Conservation (phyloP, 192 early-diverging fungal species). For the Allomyces macrogynus region DNA sequence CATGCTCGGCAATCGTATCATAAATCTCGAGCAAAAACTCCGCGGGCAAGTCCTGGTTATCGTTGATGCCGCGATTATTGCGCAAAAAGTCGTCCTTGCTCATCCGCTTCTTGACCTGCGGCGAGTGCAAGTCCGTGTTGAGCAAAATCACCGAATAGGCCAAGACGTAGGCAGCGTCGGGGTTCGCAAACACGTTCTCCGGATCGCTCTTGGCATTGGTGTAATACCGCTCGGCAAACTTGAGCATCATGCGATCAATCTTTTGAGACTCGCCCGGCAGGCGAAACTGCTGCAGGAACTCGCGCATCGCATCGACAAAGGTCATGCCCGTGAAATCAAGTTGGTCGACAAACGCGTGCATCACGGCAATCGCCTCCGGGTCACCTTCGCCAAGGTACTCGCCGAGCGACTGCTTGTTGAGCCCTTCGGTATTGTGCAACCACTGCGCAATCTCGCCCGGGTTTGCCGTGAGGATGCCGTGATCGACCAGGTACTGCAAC, state of each 20-base stretch:
- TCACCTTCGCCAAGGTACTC: constrained; percentile 89
- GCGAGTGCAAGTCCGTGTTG: constrained; percentile 80
- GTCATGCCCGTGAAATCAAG: constrained; percentile 53
- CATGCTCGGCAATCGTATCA: constrained; percentile 58
- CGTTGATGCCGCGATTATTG: constrained; percentile 87
- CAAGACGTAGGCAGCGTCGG: constrained; percentile 81
- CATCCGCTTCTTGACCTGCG: constrained; percentile 72
- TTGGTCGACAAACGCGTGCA: constrained; percentile 91
- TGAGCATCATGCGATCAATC: constrained; percentile 94
- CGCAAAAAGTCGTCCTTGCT: constrained; percentile 62
- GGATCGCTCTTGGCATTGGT: constrained; percentile 49
- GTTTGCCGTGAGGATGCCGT: constrained; percentile 41
- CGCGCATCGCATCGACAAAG: constrained; percentile 62
- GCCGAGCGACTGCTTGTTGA: constrained; percentile 74
- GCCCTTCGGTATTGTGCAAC: constrained; percentile 49
- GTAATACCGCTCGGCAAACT: constrained; percentile 77
- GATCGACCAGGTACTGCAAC: constrained; percentile 46
- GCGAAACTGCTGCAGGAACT: constrained; percentile 70
- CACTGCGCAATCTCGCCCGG: constrained; percentile 57
- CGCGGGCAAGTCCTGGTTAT: constrained; percentile 52
- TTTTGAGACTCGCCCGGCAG: constrained; percentile 88
- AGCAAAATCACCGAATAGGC: constrained; percentile 85
- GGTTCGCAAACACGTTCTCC: constrained; percentile 50
- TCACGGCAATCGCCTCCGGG: constrained; percentile 71
- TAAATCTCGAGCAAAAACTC: constrained; percentile 53